Conservation (phyloP, 129 eudicot species). For the Flaveria ramosissima region DNA sequence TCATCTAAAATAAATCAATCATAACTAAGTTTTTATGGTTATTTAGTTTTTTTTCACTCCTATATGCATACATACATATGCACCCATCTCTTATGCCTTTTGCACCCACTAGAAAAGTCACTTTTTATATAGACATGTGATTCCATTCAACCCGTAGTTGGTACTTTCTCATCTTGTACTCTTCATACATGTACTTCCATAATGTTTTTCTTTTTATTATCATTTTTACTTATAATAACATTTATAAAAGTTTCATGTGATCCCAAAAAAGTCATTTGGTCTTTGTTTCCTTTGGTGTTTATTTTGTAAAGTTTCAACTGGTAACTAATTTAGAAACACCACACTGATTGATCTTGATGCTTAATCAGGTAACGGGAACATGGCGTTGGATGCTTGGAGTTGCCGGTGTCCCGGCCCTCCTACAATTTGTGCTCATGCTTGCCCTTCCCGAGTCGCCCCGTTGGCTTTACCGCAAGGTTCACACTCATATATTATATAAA, state of each 20-base stretch:
- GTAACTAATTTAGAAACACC: too few species aligned
- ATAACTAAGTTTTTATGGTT: too few species aligned
- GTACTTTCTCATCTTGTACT: too few species aligned
- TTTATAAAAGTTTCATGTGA: neutral
- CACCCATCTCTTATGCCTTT: neutral
- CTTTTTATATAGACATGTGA: neutral
- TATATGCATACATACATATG: neutral
- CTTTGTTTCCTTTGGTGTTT: too few species aligned
- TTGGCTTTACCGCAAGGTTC: constrained; percentile 69
- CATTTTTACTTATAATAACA: neutral
- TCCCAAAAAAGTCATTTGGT: neutral
- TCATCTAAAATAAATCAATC: too few species aligned
- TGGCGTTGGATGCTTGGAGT: constrained; percentile 78
- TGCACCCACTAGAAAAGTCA: constrained; percentile 2
- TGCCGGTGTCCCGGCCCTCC: constrained; percentile 67
- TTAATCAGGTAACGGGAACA: constrained; percentile 53
- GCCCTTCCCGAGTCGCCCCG: constrained; percentile 68
- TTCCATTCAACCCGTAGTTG: neutral
- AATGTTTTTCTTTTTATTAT: too few species aligned
- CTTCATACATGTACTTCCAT: too few species aligned
- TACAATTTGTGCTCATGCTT: constrained; percentile 55
- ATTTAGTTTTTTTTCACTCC: too few species aligned
- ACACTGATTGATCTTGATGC: neutral
- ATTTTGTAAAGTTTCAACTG: neutral
- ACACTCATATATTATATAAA: neutral